Percentiles rank a stretch among this genome's conserved stretches.
Evolutionary conservation across 208 protist genomes (phyloP).

Genomic region (Tritrichomonas musculus): DNA sequence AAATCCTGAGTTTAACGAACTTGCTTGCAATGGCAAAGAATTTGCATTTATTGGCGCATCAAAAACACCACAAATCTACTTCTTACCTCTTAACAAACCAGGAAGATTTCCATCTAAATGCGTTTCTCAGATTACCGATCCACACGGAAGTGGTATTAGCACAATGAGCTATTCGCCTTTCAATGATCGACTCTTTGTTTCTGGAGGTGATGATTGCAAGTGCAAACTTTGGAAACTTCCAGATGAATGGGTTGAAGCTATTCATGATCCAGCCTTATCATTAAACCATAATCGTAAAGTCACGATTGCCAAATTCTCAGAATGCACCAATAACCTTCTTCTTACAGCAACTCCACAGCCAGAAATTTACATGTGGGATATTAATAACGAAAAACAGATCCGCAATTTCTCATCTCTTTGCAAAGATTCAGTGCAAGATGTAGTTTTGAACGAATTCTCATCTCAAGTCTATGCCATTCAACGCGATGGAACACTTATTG

Average conservation of each 20-base stretch:
- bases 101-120: background rate
- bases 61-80: background rate
- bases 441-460: background rate
- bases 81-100: background rate
- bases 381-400: background rate
- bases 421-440: background rate
- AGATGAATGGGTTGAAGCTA: background rate
- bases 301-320: background rate
- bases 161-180: background rate
- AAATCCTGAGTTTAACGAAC: slow-evolving; percentile 16
- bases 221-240: background rate
- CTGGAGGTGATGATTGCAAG: slow-evolving; percentile 20
- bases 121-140: background rate
- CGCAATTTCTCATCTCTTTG: background rate
- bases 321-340: background rate
- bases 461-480: background rate
- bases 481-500: background rate
- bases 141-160: background rate
- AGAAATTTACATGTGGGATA: background rate
- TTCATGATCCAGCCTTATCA: background rate
- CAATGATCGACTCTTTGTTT: background rate
- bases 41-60: background rate
- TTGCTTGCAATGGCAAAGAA: background rate
- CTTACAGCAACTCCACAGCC: background rate
- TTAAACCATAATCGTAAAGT: background rate